phyloP scores from a whole-genome alignment of 1,139 yeast genomes.

The Diutina mesorugosa region DNA sequence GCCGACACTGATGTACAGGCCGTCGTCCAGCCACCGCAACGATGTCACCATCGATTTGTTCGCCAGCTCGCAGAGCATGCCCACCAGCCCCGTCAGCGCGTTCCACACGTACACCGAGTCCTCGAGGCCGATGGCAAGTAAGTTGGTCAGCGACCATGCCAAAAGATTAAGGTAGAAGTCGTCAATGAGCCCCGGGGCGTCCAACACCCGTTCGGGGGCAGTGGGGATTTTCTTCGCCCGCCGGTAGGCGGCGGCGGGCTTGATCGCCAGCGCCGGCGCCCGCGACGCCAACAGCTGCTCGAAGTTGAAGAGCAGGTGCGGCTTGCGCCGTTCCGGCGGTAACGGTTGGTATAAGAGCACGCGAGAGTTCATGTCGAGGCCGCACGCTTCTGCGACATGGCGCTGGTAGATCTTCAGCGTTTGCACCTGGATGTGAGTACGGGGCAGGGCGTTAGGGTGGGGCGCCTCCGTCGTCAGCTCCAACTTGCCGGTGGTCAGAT shows the following conservation, averaged over 20 bases:
- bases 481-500: slow-evolving; percentile 26
- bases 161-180: slow-evolving; percentile 83
- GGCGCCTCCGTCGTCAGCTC: slow-evolving; percentile 19
- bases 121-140: slow-evolving; percentile 83
- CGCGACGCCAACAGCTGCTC: slow-evolving; percentile 5
- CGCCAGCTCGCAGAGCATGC: slow-evolving; percentile 49
- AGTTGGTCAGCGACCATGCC: slow-evolving; percentile 79
- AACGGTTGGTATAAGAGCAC: slow-evolving; percentile 78
- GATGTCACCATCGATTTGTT: slow-evolving; percentile 50
- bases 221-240: slow-evolving; percentile 65
- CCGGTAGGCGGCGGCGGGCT: slow-evolving; percentile 40
- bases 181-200: slow-evolving; percentile 91
- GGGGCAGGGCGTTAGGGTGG: slow-evolving; percentile 36
- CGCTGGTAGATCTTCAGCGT: slow-evolving; percentile 63
- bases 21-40: slow-evolving; percentile 86
- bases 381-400: slow-evolving; percentile 92
- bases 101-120: slow-evolving; percentile 86
- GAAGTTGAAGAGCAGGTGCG: slow-evolving; percentile 33
- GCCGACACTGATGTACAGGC: slow-evolving; percentile 78
- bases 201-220: slow-evolving; percentile 86
- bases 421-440: slow-evolving; percentile 53
- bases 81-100: slow-evolving; percentile 74
- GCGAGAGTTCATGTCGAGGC: slow-evolving; percentile 72
- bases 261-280: slow-evolving; percentile 15
- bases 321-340: slow-evolving; percentile 64